Conservation (phyloP, 345 rosid species). For the Populus simonii region DNA sequence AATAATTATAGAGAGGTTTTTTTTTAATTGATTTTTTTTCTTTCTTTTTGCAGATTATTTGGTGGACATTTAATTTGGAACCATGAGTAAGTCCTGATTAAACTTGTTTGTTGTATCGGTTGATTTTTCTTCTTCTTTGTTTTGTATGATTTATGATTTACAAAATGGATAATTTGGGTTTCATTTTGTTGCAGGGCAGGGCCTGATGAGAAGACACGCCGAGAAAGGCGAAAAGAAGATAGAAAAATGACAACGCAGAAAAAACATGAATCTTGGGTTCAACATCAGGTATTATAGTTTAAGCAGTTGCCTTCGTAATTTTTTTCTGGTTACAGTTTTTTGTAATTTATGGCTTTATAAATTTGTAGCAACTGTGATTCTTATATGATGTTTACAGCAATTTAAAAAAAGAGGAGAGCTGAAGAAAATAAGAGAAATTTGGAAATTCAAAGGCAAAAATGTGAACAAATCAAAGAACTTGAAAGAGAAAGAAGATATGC, state of each 20-base stretch:
- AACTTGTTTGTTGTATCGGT: neutral
- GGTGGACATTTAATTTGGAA: neutral
- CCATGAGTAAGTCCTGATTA: neutral
- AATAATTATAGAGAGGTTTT: too few species aligned
- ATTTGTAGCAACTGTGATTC: neutral
- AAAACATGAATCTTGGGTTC: slow-evolving; percentile 58
- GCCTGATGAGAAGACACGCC: slow-evolving; percentile 43
- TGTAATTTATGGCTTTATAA: neutral
- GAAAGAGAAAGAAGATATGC: slow-evolving; percentile 10
- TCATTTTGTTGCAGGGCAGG: neutral
- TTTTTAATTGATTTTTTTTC: neutral
- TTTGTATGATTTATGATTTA: neutral
- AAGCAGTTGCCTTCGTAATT: neutral
- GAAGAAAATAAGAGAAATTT: neutral
- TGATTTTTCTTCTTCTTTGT: neutral
- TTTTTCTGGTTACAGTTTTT: neutral
- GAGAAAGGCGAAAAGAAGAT: slow-evolving; percentile 63
- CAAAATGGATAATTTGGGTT: neutral
- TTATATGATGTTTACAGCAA: slow-evolving; percentile 34
- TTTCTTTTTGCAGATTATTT: neutral
- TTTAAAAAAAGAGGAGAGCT: slow-evolving; percentile 36
- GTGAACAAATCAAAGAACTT: slow-evolving; percentile 19
- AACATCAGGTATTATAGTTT: slow-evolving; percentile 44
- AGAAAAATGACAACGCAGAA: slow-evolving; percentile 40
- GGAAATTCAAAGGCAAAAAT: slow-evolving; percentile 12